Conservation (phyloP, 208 protist genomes). For the Kentomonas sorsogonicus region DNA sequence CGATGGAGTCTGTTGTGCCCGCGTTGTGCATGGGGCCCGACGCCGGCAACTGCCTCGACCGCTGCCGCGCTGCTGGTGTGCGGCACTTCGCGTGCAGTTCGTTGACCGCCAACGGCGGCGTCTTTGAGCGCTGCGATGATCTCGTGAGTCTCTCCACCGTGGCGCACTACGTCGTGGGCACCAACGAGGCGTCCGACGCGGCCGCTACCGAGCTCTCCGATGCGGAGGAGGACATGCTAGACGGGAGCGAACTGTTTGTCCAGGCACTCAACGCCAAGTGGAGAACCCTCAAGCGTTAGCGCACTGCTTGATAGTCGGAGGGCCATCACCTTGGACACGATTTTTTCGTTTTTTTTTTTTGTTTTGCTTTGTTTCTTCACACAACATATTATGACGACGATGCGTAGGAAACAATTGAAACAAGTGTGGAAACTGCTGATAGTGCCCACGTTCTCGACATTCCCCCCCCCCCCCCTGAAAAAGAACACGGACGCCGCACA, state of each 20-base stretch:
- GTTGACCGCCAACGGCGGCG: not conserved
- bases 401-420: too few species aligned
- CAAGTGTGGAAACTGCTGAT: too few species aligned
- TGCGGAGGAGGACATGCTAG: constrained; percentile 20
- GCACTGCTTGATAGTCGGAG: too few species aligned
- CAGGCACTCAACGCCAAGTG: too few species aligned
- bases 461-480: too few species aligned
- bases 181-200: constrained; percentile 24
- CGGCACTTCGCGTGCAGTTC: not conserved
- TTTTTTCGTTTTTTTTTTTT: constrained; percentile 15
- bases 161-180: constrained; percentile 24
- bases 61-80: constrained; percentile 25
- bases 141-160: constrained; percentile 26
- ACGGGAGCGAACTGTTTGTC: too few species aligned
- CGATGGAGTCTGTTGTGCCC: constrained; percentile 26
- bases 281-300: too few species aligned
- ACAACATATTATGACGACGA: constrained; percentile 1
- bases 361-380: constrained; percentile 11
- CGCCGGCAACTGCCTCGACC: constrained; percentile 7
- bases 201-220: not conserved
- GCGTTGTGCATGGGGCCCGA: constrained; percentile 23
- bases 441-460: too few species aligned
- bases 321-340: not conserved
- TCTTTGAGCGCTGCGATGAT: constrained; percentile 29
- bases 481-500: too few species aligned